Evolutionary conservation across 768 basidiomycete genomes (phyloP).

Genomic region (Rhodotorula paludigena): DNA sequence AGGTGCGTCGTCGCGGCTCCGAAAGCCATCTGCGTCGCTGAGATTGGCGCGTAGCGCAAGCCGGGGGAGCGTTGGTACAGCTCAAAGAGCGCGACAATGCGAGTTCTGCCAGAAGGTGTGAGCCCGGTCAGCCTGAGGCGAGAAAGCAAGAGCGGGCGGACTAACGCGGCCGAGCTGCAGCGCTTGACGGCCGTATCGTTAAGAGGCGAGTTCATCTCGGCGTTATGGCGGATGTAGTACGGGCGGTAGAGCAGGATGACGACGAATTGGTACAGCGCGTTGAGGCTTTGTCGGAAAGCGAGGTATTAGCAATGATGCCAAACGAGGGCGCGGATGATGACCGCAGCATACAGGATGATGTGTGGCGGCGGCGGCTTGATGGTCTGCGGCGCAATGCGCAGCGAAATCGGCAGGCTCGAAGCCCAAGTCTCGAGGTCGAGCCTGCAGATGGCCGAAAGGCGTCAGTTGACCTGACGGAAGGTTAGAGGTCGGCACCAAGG

Average conservation of each 20-base stretch:
- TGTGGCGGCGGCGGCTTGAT: slow-evolving; percentile 44
- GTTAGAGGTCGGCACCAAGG: too few relatives aligned
- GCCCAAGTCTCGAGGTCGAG: slow-evolving; percentile 22
- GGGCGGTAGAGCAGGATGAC: slow-evolving; percentile 62
- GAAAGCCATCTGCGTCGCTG: slow-evolving; percentile 58
- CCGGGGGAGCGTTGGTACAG: slow-evolving; percentile 56
- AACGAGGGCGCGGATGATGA: background rate
- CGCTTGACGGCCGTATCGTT: slow-evolving; percentile 47
- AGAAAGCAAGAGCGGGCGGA: slow-evolving; percentile 7
- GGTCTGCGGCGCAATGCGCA: slow-evolving; percentile 17
- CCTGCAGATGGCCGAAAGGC: background rate
- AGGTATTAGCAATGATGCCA: too few relatives aligned
- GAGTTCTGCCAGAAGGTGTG: background rate
- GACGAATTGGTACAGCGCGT: slow-evolving; percentile 59
- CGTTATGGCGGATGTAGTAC: slow-evolving; percentile 45
- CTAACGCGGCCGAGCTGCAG: slow-evolving; percentile 53
- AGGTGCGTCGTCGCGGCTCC: slow-evolving; percentile 60
- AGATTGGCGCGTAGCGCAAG: slow-evolving; percentile 59
- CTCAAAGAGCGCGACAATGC: slow-evolving; percentile 55
- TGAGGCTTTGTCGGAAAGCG: slow-evolving; percentile 47
- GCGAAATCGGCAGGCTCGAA: background rate
- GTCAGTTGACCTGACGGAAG: too few relatives aligned
- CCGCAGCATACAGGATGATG: slow-evolving; percentile 46
- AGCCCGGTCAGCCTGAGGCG: too few relatives aligned
- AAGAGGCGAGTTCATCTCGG: slow-evolving; percentile 35